phyloP scores from a whole-genome alignment of 179 eudicot species.

The Vitellaria paradoxa region DNA sequence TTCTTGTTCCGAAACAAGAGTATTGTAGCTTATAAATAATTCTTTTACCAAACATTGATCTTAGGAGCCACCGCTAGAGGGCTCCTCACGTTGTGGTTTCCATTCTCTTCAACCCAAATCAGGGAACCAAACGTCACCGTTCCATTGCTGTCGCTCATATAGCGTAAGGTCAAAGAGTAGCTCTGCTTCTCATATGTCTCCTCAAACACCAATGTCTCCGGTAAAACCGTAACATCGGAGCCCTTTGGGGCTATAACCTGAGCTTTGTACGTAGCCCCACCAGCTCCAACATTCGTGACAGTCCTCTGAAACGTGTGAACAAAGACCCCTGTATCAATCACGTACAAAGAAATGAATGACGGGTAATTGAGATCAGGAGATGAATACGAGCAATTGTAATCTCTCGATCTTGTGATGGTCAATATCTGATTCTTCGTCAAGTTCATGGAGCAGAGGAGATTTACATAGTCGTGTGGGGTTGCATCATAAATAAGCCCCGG shows the following conservation, averaged over 20 bases:
- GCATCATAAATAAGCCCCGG: slow-evolving; percentile 53
- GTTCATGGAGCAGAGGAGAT: slow-evolving; percentile 41
- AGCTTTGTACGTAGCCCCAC: slow-evolving; percentile 18
- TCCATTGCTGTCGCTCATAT: slow-evolving; percentile 1
- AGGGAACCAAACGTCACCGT: slow-evolving; percentile 43
- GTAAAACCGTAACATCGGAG: slow-evolving; percentile 20
- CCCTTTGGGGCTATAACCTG: slow-evolving; percentile 19
- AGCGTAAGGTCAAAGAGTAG: slow-evolving; percentile 23
- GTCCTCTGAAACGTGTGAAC: slow-evolving; percentile 24
- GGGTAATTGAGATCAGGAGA: slow-evolving; percentile 47
- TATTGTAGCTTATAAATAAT: no score
- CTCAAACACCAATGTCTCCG: slow-evolving; percentile 34
- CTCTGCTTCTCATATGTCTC: slow-evolving; percentile 35
- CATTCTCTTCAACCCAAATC: slow-evolving; percentile 49
- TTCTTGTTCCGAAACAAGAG: no score
- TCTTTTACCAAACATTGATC: background rate
- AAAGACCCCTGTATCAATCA: slow-evolving; percentile 5
- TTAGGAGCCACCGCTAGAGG: slow-evolving; percentile 46
- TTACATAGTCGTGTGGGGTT: slow-evolving; percentile 27
- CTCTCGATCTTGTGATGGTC: slow-evolving; percentile 22
- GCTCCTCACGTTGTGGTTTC: slow-evolving; percentile 47
- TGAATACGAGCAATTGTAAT: slow-evolving; percentile 20
- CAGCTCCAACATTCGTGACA: slow-evolving; percentile 35
- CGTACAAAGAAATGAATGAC: slow-evolving; percentile 35
- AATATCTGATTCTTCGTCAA: slow-evolving; percentile 22